Evolutionary conservation across 306 rosid genomes (phyloP).

Genomic region (Pueraria montana): DNA sequence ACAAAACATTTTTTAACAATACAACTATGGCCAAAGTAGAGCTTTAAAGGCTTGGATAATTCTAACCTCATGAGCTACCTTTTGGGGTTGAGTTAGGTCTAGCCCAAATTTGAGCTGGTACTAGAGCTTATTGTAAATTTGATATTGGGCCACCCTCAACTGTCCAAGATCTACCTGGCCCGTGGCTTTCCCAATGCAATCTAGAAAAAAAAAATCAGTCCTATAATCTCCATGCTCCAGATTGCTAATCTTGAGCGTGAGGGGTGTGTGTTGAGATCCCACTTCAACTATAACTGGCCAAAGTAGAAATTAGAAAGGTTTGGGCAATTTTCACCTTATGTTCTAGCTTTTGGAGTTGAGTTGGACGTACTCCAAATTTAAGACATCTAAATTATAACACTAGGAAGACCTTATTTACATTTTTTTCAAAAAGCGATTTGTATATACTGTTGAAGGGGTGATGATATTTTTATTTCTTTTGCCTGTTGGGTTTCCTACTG

Average conservation of each 20-base stretch:
- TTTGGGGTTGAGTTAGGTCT: background rate
- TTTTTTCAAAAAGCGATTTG: slow-evolving; percentile 20
- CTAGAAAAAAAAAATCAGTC: background rate
- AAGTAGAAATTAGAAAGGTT: background rate
- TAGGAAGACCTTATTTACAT: slow-evolving; percentile 24
- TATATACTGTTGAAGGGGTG: slow-evolving; percentile 20
- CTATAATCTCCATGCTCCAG: background rate
- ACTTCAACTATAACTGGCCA: background rate
- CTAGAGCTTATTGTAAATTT: background rate
- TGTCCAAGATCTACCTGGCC: background rate
- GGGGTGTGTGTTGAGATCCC: background rate
- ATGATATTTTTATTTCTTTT: slow-evolving; percentile 8
- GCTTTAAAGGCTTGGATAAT: background rate
- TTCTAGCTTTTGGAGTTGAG: background rate
- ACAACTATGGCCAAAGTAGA: background rate
- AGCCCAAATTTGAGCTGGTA: background rate
- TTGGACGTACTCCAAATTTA: background rate
- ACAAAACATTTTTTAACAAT: background rate
- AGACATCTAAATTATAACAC: background rate
- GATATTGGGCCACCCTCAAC: background rate
- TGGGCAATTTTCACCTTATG: background rate
- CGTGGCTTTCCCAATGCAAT: background rate
- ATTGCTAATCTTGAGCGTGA: background rate
- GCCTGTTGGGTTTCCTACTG: slow-evolving; percentile 22
- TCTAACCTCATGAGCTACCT: background rate